phyloP scores from a whole-genome alignment of 371 early-diverging fungal species.

The Encephalitozoon intestinalis region DNA sequence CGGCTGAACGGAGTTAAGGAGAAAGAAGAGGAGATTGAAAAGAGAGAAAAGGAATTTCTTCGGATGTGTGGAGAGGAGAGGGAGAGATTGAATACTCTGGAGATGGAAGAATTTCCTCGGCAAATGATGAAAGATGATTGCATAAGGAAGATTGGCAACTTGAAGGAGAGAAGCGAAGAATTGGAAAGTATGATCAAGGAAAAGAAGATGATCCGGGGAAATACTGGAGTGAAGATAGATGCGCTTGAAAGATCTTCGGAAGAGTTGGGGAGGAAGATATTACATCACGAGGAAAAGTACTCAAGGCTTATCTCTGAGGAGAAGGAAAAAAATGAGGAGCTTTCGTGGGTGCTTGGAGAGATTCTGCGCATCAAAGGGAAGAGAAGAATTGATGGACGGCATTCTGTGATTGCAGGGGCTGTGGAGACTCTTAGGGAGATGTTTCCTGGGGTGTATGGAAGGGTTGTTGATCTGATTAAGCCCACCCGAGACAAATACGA shows the following conservation, averaged over 20 bases:
- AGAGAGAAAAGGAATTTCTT: slow-evolving; percentile 11
- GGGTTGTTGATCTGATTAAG: slow-evolving; percentile 74
- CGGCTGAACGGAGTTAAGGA: not conserved
- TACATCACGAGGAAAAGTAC: not conserved
- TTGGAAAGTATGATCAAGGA: slow-evolving; percentile 6
- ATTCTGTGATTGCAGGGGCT: slow-evolving; percentile 67
- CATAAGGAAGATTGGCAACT: slow-evolving; percentile 31
- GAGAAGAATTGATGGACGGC: slow-evolving; percentile 72
- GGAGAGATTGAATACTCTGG: not conserved
- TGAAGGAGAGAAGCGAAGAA: slow-evolving; percentile 19
- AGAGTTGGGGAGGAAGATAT: not conserved
- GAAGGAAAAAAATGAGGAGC: slow-evolving; percentile 70
- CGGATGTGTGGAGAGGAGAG: not conserved
- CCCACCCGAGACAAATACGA: slow-evolving; percentile 85
- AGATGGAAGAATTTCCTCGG: not conserved
- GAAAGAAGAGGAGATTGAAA: slow-evolving; percentile 1
- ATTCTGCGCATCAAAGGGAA: slow-evolving; percentile 64
- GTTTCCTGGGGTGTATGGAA: slow-evolving; percentile 73
- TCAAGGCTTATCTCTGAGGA: slow-evolving; percentile 59
- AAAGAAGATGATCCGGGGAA: slow-evolving; percentile 9
- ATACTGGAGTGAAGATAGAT: not conserved
- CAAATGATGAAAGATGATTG: slow-evolving; percentile 22
- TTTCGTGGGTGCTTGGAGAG: slow-evolving; percentile 60
- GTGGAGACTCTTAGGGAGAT: slow-evolving; percentile 57
- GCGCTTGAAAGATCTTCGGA: not conserved